Base-by-base conservation (phyloP, 129 eudicot species). In the Flaveria sonorensis region DNA sequence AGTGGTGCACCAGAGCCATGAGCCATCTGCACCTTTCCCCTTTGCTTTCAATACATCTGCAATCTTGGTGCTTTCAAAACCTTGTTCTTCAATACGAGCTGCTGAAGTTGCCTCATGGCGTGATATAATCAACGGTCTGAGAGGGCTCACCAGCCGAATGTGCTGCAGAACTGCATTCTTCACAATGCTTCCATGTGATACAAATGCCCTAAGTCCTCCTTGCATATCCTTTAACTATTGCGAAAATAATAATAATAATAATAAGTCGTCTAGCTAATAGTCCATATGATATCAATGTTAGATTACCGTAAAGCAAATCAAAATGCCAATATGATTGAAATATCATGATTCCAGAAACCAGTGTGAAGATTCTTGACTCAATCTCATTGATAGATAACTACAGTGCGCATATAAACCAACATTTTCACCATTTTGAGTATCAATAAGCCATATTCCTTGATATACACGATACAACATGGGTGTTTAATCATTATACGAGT, bases 1-100 rank as follows among this genome's bases (percentile, higher is more conserved):
- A 1, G 96, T 95, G 51, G 96, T 92, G 83, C 99, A 95, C 99
- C 99, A 95, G 53, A 95, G 99, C 99, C 99, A 95, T 46, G 99
- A 95, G 10, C 99, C 99, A 82, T 95, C 99, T 6, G 97, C 97
- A 51, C 87, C 74, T 82, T 95, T 89, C 28, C 99, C 99, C 74
- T 95, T 95, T 64, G 76, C 88, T 51, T 83, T 85, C 82, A 92
- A 75, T 47, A 95, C 77, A 79, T 95, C 99, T 2, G 97, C 81
- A 72, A 95, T 95, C 0, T 85, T 95, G 82, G 99, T 92, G 87
- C 97, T 95, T 64, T 95, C 99, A 48, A 95, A 95, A 42, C 99
- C 99, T 30, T 89, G 96, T 74, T 95, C 99, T 81, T 95, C 99
- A 2, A 95, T 92, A 21, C 87, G 89, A 50, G 97, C 97, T 69